Conservation (phyloP, 305 asterid species). For the Ilex paraguariensis region DNA sequence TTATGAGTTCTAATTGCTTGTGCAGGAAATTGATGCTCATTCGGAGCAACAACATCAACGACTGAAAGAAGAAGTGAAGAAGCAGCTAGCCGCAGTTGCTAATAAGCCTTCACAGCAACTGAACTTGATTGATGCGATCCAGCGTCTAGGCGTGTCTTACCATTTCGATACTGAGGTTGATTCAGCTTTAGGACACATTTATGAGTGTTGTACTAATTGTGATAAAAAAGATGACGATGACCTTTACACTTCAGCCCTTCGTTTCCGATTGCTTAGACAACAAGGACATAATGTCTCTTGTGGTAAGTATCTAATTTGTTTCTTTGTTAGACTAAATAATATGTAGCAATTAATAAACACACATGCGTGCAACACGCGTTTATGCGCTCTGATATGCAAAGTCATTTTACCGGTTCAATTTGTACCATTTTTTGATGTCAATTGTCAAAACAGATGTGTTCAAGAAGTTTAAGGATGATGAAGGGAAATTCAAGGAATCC, state of each 20-base stretch:
- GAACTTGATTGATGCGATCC: slow-evolving; percentile 32
- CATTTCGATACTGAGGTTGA: slow-evolving; percentile 35
- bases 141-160: slow-evolving; percentile 40
- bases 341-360: too few species aligned
- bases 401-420: too few species aligned
- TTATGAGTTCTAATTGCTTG: neutral
- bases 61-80: slow-evolving; percentile 21
- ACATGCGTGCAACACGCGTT: too few species aligned
- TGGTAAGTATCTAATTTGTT: slow-evolving; percentile 1
- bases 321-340: too few species aligned
- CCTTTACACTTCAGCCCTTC: slow-evolving; percentile 12
- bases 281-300: slow-evolving; percentile 17
- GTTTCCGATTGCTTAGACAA: slow-evolving; percentile 26
- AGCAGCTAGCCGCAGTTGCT: slow-evolving; percentile 8
- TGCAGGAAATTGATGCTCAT: slow-evolving; percentile 15
- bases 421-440: neutral
- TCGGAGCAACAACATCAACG: slow-evolving; percentile 10
- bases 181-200: slow-evolving; percentile 8
- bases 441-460: neutral
- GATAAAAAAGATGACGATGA: slow-evolving; percentile 5
- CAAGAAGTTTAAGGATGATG: neutral
- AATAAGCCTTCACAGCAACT: slow-evolving; percentile 12
- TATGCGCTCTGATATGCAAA: too few species aligned
- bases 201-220: neutral
- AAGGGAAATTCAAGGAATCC: slow-evolving; percentile 2